Evolutionary conservation across 2,329 filamentous ascomycete genomes (phyloP), one percentile per base, ranked within the genome.

Genomic region (Zymoseptoria tritici): DNA sequence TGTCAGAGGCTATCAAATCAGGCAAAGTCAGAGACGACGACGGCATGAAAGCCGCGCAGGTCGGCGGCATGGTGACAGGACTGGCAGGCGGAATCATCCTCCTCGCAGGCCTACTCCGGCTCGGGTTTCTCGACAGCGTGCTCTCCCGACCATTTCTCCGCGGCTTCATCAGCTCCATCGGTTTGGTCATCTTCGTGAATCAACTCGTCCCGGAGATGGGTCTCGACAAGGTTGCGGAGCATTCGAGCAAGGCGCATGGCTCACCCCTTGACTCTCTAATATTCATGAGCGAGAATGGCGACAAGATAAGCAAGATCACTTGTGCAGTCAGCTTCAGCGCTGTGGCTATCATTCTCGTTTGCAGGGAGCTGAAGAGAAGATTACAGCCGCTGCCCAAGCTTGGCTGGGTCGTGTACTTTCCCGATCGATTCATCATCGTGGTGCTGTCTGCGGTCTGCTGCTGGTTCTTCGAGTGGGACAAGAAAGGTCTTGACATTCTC

Each of bases 111-210:
- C 72, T 96, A 24, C 89, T 89, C 22, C 83, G 94, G 13, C 78
- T 99, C 3, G 94, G 94, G 0, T 99, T 97, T 69, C 76, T 99
- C 62, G 94, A 99, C 72, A 96, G 91, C 69, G 92, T 99, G 9
- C 81, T 99, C 42, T 97, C 92, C 67, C 83, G 91, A 36, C 94
- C 94, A 0, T 97, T 99, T 68, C 77, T 97, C 58, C 83, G 94
- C 61, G 94, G 94, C 0, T 99, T 99, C 77, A 97, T 99, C 75
- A 96, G 90, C 59, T 94, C 94, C 55, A 95, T 99, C 72, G 94
- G 94, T 54, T 90, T 97, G 58, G 92, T 97, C 65, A 97, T 99
- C 71, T 85, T 95, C 49, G 90, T 97, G 42, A 94, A 97, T 73
- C 94, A 99, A 75, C 78, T 96, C 52, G 89, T 97, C 57, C 92